Base-by-base conservation (phyloP, 805 yeast genomes). In the Ogataea parapolymorpha region DNA sequence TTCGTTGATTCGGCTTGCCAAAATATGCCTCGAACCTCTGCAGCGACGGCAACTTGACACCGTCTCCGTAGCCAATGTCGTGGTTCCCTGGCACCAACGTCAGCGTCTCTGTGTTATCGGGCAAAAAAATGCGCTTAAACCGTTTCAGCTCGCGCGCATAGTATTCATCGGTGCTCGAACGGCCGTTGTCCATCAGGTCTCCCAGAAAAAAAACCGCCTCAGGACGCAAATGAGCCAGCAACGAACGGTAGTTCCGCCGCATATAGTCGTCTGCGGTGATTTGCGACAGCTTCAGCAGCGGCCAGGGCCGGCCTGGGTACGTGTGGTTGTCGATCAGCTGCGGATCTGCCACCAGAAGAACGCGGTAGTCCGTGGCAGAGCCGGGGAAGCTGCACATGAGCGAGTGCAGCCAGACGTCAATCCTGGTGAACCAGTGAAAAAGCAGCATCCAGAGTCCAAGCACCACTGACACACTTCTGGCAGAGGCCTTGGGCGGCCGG, bases 151-250 rank as follows among this genome's bases (percentile, higher is more conserved):
- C 98, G 11, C 70, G 65, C 9, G 39, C 32, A 40, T 76, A 63
- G 95, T 96, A 88, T 8, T 50, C 57, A 25, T 72, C 72, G 46
- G 77, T 79, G 28, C 75, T 77, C 91, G 95, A 89, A 43, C 99
- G 71, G 0, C 98, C 98, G 10, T 97, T 97, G 63, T 93, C 99
- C 58, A 91, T 85, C 51, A 91, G 62, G 59, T 93, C 99, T 2
- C 99, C 99, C 20, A 93, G 65, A 58, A 88, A 91, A 5, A 91
- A 63, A 4, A 80, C 78, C 1, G 84, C 68, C 54, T 89, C 84
- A 0, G 98, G 96, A 26, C 78, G 76, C 39, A 93, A 69, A 46
- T 83, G 82, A 28, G 82, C 63, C 44, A 68, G 67, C 51, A 75
- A 73, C 72, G 86, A 79, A 7, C 43, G 42, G 35, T 56, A 57